These are phyloP conservation scores for Xylaria sp. DNA, from an alignment of 2,329 filamentous ascomycete genomes.

Conservation along the genomic window DNA sequence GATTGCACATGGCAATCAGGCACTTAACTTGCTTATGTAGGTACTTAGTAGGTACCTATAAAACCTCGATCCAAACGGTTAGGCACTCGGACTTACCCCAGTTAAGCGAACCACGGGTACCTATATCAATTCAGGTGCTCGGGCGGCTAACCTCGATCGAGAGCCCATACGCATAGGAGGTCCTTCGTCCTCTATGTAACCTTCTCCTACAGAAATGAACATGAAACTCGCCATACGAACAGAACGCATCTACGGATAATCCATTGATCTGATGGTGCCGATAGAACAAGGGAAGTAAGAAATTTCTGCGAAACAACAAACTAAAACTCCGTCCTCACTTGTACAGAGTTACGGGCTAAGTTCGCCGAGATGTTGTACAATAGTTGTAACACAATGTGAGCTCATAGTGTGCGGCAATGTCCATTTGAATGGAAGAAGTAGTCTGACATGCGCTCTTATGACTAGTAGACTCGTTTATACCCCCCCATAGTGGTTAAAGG, in stretches of 20 bases:
- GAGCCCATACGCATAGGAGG: not conserved
- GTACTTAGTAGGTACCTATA: too few relatives aligned
- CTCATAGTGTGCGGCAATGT: not conserved
- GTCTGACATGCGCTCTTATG: not conserved
- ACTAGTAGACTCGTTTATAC: not conserved
- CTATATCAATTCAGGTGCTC: constrained; percentile 5
- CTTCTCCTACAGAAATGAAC: not conserved
- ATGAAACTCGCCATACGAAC: not conserved
- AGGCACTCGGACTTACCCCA: constrained; percentile 19
- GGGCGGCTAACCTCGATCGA: not conserved
- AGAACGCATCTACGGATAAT: not conserved
- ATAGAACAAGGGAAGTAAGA: not conserved
- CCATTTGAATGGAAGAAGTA: not conserved
- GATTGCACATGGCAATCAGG: constrained; percentile 8
- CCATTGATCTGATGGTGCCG: not conserved
- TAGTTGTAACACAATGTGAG: not conserved
- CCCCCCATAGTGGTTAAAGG: too few relatives aligned
- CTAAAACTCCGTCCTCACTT: not conserved
- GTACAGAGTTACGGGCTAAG: too few relatives aligned
- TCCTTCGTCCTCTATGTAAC: not conserved
- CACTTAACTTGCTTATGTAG: not conserved
- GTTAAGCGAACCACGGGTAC: constrained; percentile 1
- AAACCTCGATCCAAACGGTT: constrained; percentile 24
- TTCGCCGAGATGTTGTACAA: not conserved
- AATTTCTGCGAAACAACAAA: not conserved